These are phyloP conservation scores for Neurospora sp. DNA, from an alignment of 2,329 filamentous ascomycete genomes.

Conservation along the genomic window DNA sequence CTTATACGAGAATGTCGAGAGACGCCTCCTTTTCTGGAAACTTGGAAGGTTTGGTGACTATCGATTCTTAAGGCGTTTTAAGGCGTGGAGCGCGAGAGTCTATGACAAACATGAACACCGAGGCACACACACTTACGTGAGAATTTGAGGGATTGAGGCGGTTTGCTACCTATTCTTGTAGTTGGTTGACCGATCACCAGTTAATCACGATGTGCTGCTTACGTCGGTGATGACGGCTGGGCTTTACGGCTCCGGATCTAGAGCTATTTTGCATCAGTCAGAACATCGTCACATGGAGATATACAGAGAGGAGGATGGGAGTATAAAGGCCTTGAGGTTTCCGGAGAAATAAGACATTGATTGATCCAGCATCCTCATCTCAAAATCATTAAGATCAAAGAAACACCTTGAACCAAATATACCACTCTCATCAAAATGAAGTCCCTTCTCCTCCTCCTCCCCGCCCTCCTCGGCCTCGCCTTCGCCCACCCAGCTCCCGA, in stretches of 20 bases:
- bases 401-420: neutral
- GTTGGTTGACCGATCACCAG: neutral
- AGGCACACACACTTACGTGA: neutral
- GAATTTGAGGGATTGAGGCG: neutral
- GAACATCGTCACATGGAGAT: neutral
- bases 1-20: neutral
- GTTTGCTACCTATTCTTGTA: neutral
- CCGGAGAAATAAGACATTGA: neutral
- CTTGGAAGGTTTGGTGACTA: neutral
- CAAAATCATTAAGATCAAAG: neutral
- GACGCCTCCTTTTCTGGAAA: neutral
- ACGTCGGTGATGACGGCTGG: neutral
- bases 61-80: neutral
- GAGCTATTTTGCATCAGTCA: neutral
- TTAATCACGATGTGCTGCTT: neutral
- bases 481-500: conserved; percentile 5
- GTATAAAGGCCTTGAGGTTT: neutral
- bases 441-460: conserved; percentile 2
- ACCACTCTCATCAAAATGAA: conserved; percentile 7
- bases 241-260: neutral
- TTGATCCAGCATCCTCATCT: neutral
- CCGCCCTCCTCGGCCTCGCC: conserved; percentile 2
- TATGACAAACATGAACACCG: neutral
- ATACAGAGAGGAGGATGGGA: neutral
- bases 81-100: neutral